phyloP scores from a whole-genome alignment of 2,329 filamentous ascomycete species.

The Sarocladium oryzae region DNA sequence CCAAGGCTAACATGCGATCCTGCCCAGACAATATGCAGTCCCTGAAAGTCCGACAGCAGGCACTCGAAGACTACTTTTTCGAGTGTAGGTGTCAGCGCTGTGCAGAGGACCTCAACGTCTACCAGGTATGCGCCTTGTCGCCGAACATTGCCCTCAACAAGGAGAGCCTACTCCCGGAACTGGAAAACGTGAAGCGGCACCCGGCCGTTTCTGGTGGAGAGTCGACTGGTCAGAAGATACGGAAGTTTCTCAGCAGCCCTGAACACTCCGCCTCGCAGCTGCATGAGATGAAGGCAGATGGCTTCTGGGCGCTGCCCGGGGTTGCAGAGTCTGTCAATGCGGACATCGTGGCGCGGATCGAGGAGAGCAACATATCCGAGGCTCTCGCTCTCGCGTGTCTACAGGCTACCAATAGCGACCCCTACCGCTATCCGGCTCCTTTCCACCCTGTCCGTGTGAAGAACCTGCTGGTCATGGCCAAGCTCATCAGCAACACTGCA shows the following conservation, averaged over 20 bases:
- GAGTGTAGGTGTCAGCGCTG: constrained; percentile 45
- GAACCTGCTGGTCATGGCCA: constrained; percentile 43
- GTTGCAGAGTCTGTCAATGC: constrained; percentile 28
- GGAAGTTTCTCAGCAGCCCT: not conserved
- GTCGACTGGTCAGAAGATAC: not conserved
- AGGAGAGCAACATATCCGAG: constrained; percentile 33
- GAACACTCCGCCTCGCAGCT: not conserved
- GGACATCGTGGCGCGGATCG: constrained; percentile 13
- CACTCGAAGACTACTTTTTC: constrained; percentile 46
- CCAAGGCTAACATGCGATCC: not conserved
- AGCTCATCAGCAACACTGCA: constrained; percentile 44
- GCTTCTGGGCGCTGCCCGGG: constrained; percentile 35
- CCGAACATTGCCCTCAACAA: constrained; percentile 36
- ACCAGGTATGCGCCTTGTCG: constrained; percentile 40
- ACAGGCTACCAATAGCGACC: constrained; percentile 39
- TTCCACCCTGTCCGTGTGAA: constrained; percentile 46
- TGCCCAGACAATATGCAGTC: constrained; percentile 43
- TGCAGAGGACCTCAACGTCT: constrained; percentile 43
- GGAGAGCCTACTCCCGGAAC: constrained; percentile 37
- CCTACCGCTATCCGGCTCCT: constrained; percentile 42
- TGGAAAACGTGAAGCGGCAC: constrained; percentile 23
- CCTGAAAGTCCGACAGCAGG: constrained; percentile 32
- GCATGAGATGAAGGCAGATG: constrained; percentile 16
- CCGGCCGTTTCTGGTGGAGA: constrained; percentile 15
- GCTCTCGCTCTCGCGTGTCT: constrained; percentile 43